Evolutionary conservation across 768 basidiomycete genomes (phyloP).

Genomic region (Suillus alpinus): DNA sequence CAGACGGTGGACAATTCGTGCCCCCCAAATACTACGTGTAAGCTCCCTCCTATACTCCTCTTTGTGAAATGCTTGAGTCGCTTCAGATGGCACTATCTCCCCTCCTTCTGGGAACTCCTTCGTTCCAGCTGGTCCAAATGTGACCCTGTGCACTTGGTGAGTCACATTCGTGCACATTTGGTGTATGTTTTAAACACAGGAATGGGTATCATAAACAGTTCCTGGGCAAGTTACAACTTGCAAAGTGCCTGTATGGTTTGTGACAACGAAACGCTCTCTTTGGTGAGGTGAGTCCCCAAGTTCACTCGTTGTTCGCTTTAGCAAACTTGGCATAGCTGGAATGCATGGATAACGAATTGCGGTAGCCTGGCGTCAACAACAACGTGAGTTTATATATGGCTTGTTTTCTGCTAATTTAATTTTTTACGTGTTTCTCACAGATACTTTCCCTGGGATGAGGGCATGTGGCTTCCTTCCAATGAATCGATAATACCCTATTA

Average conservation of each 20-base stretch:
- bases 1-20: slow-evolving; percentile 20
- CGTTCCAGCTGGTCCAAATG: slow-evolving; percentile 15
- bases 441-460: slow-evolving; percentile 20
- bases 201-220: slow-evolving; percentile 11
- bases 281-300: slow-evolving; percentile 13
- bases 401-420: not conserved
- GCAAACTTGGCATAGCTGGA: slow-evolving; percentile 20
- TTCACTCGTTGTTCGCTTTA: not conserved
- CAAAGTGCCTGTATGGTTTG: slow-evolving; percentile 24
- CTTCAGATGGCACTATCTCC: not conserved
- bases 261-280: slow-evolving; percentile 12
- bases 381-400: slow-evolving; percentile 13
- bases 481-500: slow-evolving; percentile 25
- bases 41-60: slow-evolving; percentile 1
- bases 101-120: slow-evolving; percentile 3
- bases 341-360: slow-evolving; percentile 16
- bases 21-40: slow-evolving; percentile 8
- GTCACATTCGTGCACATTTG: not conserved
- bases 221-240: slow-evolving; percentile 29
- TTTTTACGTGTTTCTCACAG: slow-evolving; percentile 9
- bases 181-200: not conserved
- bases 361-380: slow-evolving; percentile 12
- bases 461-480: slow-evolving; percentile 4
- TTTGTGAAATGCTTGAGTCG: not conserved
- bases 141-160: slow-evolving; percentile 25